Conservation (phyloP, 2,329 filamentous ascomycete genomes). For the Thelonectria rubi region DNA sequence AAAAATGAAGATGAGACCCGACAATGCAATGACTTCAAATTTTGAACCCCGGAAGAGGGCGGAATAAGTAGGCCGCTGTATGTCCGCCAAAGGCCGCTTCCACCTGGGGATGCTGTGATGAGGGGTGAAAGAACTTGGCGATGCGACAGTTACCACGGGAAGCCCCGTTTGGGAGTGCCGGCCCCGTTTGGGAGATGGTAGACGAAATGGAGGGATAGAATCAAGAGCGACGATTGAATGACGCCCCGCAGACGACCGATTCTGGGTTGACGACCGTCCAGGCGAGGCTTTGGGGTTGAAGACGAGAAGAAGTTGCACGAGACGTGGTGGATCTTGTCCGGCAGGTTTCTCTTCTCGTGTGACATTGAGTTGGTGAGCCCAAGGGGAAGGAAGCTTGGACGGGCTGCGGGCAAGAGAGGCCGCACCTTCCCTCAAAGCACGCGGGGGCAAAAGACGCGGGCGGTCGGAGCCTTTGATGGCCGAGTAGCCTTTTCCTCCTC, state of each 20-base stretch:
- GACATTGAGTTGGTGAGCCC: conserved; percentile 35
- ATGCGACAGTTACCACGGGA: conserved; percentile 25
- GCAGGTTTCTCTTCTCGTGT: conserved; percentile 30
- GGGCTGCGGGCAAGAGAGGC: conserved; percentile 11
- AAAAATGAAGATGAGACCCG: neutral
- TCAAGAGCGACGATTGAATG: conserved; percentile 13
- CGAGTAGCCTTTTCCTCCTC: too few relatives aligned
- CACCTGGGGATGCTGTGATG: conserved; percentile 19
- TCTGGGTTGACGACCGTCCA: conserved; percentile 23
- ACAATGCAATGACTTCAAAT: conserved; percentile 6
- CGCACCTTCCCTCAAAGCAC: conserved; percentile 11
- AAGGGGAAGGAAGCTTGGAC: conserved; percentile 35
- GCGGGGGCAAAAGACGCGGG: conserved; percentile 5
- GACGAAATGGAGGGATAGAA: conserved; percentile 9
- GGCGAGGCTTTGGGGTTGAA: conserved; percentile 19
- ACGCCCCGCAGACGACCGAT: conserved; percentile 13
- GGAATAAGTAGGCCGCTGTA: conserved; percentile 31
- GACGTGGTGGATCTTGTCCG: conserved; percentile 30
- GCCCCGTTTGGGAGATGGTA: conserved; percentile 24
- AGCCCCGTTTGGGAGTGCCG: conserved; percentile 25
- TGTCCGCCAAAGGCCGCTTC: conserved; percentile 23
- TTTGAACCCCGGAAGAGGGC: neutral
- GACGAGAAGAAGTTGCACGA: conserved; percentile 27
- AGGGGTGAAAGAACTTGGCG: conserved; percentile 31
- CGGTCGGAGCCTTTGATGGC: too few relatives aligned